Conservation (phyloP, 129 eudicot species). For the Lactuca saligna region DNA sequence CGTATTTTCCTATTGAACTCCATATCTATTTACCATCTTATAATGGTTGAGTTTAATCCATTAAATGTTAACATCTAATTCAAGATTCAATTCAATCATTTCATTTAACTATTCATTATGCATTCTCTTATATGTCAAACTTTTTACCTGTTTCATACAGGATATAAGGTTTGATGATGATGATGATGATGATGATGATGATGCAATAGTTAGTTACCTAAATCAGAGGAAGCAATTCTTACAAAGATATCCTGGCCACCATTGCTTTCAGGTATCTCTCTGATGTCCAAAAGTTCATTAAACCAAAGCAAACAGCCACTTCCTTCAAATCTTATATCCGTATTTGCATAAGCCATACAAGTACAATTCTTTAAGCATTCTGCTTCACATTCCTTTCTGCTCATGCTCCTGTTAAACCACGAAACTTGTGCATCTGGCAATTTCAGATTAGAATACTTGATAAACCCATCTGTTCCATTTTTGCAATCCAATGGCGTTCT, state of each 20-base stretch:
- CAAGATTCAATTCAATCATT: too few relatives aligned
- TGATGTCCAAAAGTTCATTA: slow-evolving; percentile 13
- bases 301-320: slow-evolving; percentile 27
- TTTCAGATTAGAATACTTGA: slow-evolving; percentile 26
- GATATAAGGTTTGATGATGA: too few relatives aligned
- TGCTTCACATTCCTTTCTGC: slow-evolving; percentile 30
- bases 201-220: slow-evolving; percentile 12
- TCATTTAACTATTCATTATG: too few relatives aligned
- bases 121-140: too few relatives aligned
- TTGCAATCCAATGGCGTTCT: slow-evolving; percentile 40
- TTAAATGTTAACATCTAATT: too few relatives aligned
- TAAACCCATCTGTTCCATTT: slow-evolving; percentile 36
- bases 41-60: too few relatives aligned
- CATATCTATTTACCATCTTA: too few relatives aligned
- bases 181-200: background rate
- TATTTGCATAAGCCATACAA: slow-evolving; percentile 47
- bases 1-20: too few relatives aligned
- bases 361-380: slow-evolving; percentile 39
- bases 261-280: background rate
- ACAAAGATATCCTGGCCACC: slow-evolving; percentile 35
- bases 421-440: slow-evolving; percentile 36
- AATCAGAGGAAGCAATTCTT: slow-evolving; percentile 30
- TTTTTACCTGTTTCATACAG: too few relatives aligned
- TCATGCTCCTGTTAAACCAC: slow-evolving; percentile 39
- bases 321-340: slow-evolving; percentile 12